A percentile compares a stretch with the other conserved stretches of the same genome.
phyloP scores from a whole-genome alignment of 169 alveolate genomes.

The Eimeria maxima region DNA sequence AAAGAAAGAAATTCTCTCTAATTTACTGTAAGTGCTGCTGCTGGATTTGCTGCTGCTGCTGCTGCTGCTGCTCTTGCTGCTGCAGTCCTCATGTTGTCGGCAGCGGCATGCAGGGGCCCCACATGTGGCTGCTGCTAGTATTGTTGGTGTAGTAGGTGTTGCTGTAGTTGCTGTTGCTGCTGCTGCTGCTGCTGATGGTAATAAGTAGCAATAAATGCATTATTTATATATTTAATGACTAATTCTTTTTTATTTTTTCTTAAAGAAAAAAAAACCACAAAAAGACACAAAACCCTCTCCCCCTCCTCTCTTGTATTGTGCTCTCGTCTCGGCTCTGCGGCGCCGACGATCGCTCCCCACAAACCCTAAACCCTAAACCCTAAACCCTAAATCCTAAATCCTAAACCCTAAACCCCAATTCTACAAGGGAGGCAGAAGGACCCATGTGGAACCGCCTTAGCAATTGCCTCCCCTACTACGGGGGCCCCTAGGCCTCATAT shows the following conservation, averaged over 20 bases:
- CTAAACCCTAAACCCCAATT: too few relatives aligned
- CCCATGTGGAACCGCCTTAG: neutral
- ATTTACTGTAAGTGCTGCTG: too few relatives aligned
- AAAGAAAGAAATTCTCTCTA: too few relatives aligned
- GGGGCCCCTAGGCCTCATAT: neutral
- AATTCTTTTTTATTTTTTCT: neutral
- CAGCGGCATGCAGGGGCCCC: conserved; percentile 30
- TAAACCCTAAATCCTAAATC: neutral
- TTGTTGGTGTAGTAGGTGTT: too few relatives aligned
- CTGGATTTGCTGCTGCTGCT: neutral
- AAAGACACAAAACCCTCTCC: neutral
- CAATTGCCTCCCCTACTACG: neutral
- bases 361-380: conserved; percentile 49
- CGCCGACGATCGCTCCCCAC: neutral
- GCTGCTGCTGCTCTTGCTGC: conserved; percentile 23
- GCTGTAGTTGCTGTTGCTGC: neutral
- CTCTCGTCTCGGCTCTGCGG: neutral
- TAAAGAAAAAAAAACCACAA: neutral
- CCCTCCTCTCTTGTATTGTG: neutral
- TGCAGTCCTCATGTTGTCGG: neutral
- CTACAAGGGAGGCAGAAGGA: too few relatives aligned
- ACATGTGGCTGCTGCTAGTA: conserved; percentile 2
- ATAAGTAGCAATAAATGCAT: too few relatives aligned
- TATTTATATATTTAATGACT: neutral
- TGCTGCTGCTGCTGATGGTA: too few relatives aligned